Percentiles rank a stretch among this genome's conserved stretches.
phyloP scores from a whole-genome alignment of 495 filamentous ascomycete species.

The Penicillium crystallinum region DNA sequence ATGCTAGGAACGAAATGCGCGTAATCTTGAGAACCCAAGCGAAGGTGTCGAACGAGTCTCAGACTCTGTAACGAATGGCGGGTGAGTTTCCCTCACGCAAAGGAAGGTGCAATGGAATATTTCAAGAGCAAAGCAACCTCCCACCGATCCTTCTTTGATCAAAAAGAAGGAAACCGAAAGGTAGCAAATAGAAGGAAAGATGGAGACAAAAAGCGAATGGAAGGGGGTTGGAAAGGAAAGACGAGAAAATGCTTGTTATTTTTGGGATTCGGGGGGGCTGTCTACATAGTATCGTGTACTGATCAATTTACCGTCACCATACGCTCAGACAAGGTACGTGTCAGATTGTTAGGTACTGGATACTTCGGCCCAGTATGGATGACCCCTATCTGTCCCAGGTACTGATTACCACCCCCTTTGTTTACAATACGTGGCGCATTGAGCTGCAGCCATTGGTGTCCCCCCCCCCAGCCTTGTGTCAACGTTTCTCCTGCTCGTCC shows the following conservation, averaged over 20 bases:
- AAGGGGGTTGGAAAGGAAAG: conserved; percentile 21
- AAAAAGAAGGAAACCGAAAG: conserved; percentile 26
- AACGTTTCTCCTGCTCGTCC: neutral
- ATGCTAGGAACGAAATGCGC: conserved; percentile 11
- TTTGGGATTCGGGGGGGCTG: conserved; percentile 33
- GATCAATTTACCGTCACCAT: conserved; percentile 28
- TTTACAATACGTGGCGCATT: conserved; percentile 6
- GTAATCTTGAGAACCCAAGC: conserved; percentile 2
- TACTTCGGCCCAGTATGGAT: conserved; percentile 9
- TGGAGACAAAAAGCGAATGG: conserved; percentile 31
- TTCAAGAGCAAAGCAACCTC: conserved; percentile 21
- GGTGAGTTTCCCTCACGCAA: neutral
- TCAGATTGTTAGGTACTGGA: conserved; percentile 10
- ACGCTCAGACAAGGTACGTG: conserved; percentile 10
- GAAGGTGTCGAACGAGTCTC: conserved; percentile 6
- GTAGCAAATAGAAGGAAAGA: conserved; percentile 21
- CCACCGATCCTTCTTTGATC: conserved; percentile 16
- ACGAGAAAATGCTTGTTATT: conserved; percentile 31
- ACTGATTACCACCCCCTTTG: conserved; percentile 7
- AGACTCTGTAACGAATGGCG: conserved; percentile 5
- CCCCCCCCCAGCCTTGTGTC: neutral
- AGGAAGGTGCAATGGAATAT: conserved; percentile 20
- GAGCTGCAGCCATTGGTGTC: neutral
- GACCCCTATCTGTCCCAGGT: conserved; percentile 2
- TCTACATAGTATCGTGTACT: conserved; percentile 15